These are phyloP conservation scores for Xylaria nigripes DNA, from an alignment of 495 filamentous ascomycete genomes.

Conservation along the genomic window DNA sequence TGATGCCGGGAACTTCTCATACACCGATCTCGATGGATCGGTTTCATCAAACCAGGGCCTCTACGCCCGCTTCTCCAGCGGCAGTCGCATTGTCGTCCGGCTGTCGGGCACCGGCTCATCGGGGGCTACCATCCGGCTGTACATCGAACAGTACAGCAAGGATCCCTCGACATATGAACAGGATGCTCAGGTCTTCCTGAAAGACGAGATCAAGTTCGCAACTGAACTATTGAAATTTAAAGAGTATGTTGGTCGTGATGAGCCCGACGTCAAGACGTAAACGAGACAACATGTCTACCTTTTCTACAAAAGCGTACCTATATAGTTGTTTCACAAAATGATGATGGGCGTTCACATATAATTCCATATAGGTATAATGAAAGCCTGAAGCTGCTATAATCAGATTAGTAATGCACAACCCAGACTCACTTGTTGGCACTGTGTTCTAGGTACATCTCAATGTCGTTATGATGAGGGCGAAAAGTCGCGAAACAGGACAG, in stretches of 20 bases:
- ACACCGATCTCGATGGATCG: conserved; percentile 93
- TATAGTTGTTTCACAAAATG: background rate
- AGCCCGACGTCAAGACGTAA: conserved; percentile 92
- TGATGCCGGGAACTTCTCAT: conserved; percentile 91
- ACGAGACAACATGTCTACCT: background rate
- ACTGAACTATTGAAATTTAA: conserved; percentile 79
- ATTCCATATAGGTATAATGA: background rate
- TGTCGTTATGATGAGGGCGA: no score
- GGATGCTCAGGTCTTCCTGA: conserved; percentile 89
- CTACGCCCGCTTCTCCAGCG: conserved; percentile 89
- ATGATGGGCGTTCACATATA: background rate
- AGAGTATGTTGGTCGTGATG: conserved; percentile 78
- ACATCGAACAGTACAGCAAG: conserved; percentile 81
- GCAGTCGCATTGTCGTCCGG: conserved; percentile 87
- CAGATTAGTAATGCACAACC: conserved; percentile 1
- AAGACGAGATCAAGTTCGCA: conserved; percentile 77
- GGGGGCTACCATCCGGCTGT: conserved; percentile 91
- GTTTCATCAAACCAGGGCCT: conserved; percentile 94
- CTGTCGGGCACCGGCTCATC: conserved; percentile 91
- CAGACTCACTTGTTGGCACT: background rate
- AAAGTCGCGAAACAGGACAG: no score
- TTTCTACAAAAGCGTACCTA: background rate
- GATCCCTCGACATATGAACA: conserved; percentile 65
- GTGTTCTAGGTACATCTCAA: background rate
- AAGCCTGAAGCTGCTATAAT: background rate